phyloP scores from a whole-genome alignment of 768 basidiomycete species.

The Epithele typhae region DNA sequence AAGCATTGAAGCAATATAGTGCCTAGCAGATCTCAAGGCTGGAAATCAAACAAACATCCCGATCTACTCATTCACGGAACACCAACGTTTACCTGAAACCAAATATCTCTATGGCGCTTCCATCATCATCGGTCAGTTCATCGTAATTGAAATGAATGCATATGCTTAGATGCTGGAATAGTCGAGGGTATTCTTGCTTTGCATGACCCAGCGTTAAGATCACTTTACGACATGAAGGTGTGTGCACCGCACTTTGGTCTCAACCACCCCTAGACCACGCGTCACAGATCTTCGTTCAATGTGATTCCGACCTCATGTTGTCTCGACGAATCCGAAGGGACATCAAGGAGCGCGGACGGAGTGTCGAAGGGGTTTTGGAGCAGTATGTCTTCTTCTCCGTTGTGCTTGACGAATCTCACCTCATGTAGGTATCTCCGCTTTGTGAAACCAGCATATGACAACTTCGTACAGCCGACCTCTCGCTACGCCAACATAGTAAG shows the following conservation, averaged over 20 bases:
- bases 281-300: conserved; percentile 79
- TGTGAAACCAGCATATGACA: conserved; percentile 93
- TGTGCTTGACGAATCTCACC: neutral
- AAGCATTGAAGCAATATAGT: conserved; percentile 51
- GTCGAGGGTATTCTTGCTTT: conserved; percentile 93
- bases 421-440: conserved; percentile 80
- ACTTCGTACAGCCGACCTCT: conserved; percentile 86
- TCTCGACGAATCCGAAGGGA: conserved; percentile 88
- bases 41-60: conserved; percentile 87
- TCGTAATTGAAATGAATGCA: too few relatives aligned
- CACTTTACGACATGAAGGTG: conserved; percentile 90
- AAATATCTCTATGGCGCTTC: conserved; percentile 93
- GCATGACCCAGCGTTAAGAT: conserved; percentile 71
- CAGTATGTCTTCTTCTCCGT: conserved; percentile 47
- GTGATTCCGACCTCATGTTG: conserved; percentile 96
- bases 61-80: conserved; percentile 88
- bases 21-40: conserved; percentile 78
- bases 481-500: conserved; percentile 84
- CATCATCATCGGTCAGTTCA: conserved; percentile 71
- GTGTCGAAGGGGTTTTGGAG: conserved; percentile 82
- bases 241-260: conserved; percentile 1
- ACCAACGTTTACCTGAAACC: conserved; percentile 74
- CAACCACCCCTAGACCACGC: neutral
- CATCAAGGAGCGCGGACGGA: conserved; percentile 80
- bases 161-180: too few relatives aligned